Evolutionary conservation across 495 filamentous ascomycete species (phyloP), one percentile per base, ranked within the genome.

Genomic region (Chaetomium tenue): DNA sequence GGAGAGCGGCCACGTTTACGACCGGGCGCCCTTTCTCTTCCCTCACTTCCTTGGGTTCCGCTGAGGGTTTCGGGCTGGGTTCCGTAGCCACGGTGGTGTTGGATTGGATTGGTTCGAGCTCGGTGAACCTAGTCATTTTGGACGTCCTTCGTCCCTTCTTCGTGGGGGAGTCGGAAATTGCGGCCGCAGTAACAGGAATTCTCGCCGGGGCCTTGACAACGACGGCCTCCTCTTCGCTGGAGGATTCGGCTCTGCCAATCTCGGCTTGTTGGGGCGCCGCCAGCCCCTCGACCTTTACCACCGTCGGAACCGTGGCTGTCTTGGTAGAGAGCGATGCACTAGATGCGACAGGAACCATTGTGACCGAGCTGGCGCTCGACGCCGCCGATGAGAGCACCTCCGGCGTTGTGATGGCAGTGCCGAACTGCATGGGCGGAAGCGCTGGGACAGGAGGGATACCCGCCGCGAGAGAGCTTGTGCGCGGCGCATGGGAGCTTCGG

Each of bases 371-470:
- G 50, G 58, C 52, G 11, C 60, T 66, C 1, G 71, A 73, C 4
- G 60, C 37, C 0, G 65, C 54, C 1, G 70, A 64, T 2, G 68
- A 65, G 23, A 66, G 58, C 1, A 46, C 52, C 20, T 33, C 50
- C 3, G 69, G 58, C 25, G 61, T 56, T 9, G 66, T 63, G 22
- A 68, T n/a, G 18, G 62, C 61, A 25, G 66, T 30, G 53, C 68
- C 64, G 25, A 73, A 68, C 44, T 70, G 65, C 66, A 68, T 63
- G 16, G 65, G 50, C 0, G 73, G 69, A 11, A 73, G 63, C 5
- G 71, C 53, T 2, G 74, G 68, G 9, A 76, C 71, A 26, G 74
- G 73, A 3, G 74, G 71, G 33, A 75, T 70, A 1, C 66, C 73
- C 0, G 61, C 37, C 15, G 65, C 25, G 16, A 72, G 33, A 0